A percentile compares a stretch with the other conserved stretches of the same genome.
phyloP scores from a whole-genome alignment of 768 basidiomycete species.

The Tulasnella sp. region DNA sequence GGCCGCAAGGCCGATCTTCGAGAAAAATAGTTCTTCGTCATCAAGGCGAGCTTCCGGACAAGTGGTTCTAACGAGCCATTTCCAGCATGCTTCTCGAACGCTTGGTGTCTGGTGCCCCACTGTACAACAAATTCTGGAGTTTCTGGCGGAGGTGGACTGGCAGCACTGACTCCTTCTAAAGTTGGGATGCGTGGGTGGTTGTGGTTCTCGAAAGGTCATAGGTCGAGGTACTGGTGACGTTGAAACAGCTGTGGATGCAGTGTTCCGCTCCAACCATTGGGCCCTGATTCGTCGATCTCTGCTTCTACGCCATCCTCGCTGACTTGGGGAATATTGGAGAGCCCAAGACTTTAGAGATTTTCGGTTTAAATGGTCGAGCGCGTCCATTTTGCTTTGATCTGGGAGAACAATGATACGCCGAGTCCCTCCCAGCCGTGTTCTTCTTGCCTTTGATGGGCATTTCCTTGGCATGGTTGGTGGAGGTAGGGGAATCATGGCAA shows the following conservation, averaged over 20 bases:
- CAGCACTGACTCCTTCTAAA: slow-evolving; percentile 14
- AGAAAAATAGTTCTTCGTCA: slow-evolving; percentile 87
- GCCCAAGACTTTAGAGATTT: background rate
- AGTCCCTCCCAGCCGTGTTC: slow-evolving; percentile 7
- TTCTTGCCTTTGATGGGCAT: slow-evolving; percentile 22
- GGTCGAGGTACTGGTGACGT: slow-evolving; percentile 7
- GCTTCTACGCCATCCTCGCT: background rate
- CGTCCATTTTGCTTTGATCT: slow-evolving; percentile 23
- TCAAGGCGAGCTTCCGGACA: too few relatives aligned
- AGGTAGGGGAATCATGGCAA: slow-evolving; percentile 8
- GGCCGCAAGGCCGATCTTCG: slow-evolving; percentile 56
- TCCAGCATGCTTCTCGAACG: too few relatives aligned
- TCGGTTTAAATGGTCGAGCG: slow-evolving; percentile 2
- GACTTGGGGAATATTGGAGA: background rate
- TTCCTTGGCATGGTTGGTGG: slow-evolving; percentile 21
- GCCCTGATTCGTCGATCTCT: background rate
- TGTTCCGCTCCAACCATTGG: background rate
- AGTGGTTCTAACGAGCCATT: too few relatives aligned
- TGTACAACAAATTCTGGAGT: background rate
- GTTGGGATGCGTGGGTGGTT: slow-evolving; percentile 24
- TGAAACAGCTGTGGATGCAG: background rate
- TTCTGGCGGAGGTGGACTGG: background rate
- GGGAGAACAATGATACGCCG: slow-evolving; percentile 25
- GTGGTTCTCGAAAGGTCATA: slow-evolving; percentile 8
- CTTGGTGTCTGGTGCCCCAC: too few relatives aligned